Evolutionary conservation across 73 alveolate species (phyloP), one percentile per base, ranked within the genome.

Genomic region (Paramecium sonneborni): DNA sequence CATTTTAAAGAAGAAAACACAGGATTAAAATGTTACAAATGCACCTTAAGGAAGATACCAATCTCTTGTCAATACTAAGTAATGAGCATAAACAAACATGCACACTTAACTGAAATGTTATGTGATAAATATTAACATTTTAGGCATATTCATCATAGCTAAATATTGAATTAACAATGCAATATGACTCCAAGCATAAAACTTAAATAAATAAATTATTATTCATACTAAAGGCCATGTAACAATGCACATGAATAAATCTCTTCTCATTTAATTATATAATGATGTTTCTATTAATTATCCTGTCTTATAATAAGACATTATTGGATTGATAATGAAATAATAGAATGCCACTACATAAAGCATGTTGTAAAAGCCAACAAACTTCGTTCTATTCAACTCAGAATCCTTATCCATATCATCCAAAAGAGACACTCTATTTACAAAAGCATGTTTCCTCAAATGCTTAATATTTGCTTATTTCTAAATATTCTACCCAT

Each of bases 41-140:
- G 93, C 85, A n/a, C 88, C 93, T 62, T 86, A 57, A 67, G 93
- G 82, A 20, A 76, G 62, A 57, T 57, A 86, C 93, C 95, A 92
- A 43, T 76, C 93, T 38, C 95, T 70, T 3, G 93, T 92, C n/a
- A 85, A 32, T 12, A 76, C 92, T 85, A 92, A 76, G 23, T 92
- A 92, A 58, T 52, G 57, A 5, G 95, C 58, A n/a, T 62, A 62
- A 8, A 85, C 46, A 30, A 92, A 92, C 89, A 92, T 92, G 8
- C 72, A 58, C 7, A 79, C 44, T 39, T 92, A 85, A 57, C 93
- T 92, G n/a, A 48, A 12, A 28, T 92, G 92, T 23, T 85, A 26
- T 5, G 39, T 34, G 34, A 70, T 20, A 41, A 68, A 38, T 4
- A 70, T 70, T 14, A 69, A 15, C 1, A 38, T 87, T 43, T 62